Evolutionary conservation across 2,329 filamentous ascomycete genomes (phyloP).

Genomic region (Pezicula rhizophila): DNA sequence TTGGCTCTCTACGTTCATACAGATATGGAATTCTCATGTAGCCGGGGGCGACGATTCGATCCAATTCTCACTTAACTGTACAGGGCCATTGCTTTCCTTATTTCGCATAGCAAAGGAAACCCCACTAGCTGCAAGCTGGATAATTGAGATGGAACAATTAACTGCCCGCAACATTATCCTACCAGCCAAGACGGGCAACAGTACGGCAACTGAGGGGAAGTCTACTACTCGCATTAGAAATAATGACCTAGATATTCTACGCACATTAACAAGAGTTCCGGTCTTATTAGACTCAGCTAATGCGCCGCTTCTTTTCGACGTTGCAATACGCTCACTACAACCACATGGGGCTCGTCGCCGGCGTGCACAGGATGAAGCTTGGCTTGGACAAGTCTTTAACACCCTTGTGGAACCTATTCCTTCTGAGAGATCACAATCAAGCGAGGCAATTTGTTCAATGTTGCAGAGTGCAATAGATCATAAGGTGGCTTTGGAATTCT

Average conservation of each 20-base stretch:
- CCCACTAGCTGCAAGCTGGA: constrained; percentile 10
- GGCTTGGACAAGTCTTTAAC: constrained; percentile 43
- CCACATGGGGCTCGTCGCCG: constrained; percentile 36
- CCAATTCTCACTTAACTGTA: constrained; percentile 26
- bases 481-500: constrained; percentile 28
- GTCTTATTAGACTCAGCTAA: constrained; percentile 27
- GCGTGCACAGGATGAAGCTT: constrained; percentile 38
- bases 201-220: constrained; percentile 5
- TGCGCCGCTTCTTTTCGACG: constrained; percentile 37
- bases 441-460: constrained; percentile 24
- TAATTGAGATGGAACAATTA: constrained; percentile 23
- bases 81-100: constrained; percentile 22
- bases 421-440: constrained; percentile 8
- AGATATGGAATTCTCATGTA: constrained; percentile 23
- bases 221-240: too few relatives aligned
- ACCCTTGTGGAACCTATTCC: constrained; percentile 20
- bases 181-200: constrained; percentile 22
- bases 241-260: constrained; percentile 10
- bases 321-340: constrained; percentile 38
- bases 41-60: constrained; percentile 15
- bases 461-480: constrained; percentile 30
- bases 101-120: constrained; percentile 12
- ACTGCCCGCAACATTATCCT: constrained; percentile 29
- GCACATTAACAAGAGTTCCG: constrained; percentile 16
- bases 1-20: constrained; percentile 24